Percentiles rank a stretch among this genome's conserved stretches.
Conservation (phyloP, 345 rosid species). For the Toxicodendron radicans region DNA sequence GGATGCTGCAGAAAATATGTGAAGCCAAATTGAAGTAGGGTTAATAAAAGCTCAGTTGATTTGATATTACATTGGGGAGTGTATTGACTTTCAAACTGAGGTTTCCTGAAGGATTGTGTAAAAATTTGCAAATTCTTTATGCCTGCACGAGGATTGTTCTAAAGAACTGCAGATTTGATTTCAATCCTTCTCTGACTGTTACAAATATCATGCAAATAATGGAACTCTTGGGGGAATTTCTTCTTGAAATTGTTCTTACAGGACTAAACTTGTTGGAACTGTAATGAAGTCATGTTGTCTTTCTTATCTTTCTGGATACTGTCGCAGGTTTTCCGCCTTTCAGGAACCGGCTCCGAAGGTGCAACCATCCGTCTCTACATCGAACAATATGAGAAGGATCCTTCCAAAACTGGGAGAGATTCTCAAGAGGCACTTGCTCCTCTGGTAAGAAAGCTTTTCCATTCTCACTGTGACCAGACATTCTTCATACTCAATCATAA, state of each 20-base stretch:
- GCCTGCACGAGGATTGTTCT: background rate
- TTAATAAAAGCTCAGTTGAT: background rate
- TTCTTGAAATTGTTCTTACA: background rate
- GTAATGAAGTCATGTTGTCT: background rate
- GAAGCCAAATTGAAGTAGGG: background rate
- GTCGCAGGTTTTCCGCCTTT: constrained; percentile 88
- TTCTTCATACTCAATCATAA: background rate
- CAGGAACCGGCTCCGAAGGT: constrained; percentile 99
- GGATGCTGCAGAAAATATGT: too few species aligned
- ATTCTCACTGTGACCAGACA: background rate
- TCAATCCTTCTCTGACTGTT: background rate
- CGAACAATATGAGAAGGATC: constrained; percentile 94
- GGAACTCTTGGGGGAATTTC: background rate
- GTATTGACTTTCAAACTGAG: background rate
- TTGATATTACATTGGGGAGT: background rate
- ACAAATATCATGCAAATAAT: background rate
- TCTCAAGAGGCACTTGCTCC: constrained; percentile 91
- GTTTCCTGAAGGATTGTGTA: background rate
- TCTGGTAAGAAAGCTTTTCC: constrained; percentile 51
- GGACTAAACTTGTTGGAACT: background rate
- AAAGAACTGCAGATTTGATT: background rate
- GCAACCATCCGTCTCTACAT: constrained; percentile 96
- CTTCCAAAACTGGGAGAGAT: constrained; percentile 84
- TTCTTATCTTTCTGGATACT: background rate
- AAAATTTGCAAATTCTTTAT: background rate